phyloP scores from a whole-genome alignment of 176 grass and related monocot species.

The Oropetium thomaeum region DNA sequence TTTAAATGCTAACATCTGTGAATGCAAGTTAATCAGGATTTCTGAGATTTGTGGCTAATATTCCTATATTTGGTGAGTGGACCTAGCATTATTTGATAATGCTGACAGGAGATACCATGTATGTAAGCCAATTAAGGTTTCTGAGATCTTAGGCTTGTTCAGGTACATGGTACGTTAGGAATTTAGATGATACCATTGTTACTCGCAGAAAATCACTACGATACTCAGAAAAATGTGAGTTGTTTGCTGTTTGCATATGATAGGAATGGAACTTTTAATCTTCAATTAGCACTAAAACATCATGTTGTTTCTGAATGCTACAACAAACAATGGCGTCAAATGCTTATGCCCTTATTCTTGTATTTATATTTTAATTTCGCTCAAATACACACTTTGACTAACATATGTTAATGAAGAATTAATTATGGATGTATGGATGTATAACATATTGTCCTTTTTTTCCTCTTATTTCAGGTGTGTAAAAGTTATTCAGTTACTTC shows the following conservation, averaged over 20 bases:
- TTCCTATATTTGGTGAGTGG: not conserved
- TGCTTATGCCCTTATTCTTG: no score
- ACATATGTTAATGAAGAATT: not conserved
- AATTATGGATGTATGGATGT: not conserved
- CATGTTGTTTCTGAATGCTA: not conserved
- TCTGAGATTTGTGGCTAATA: not conserved
- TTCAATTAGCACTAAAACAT: not conserved
- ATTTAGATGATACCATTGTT: not conserved
- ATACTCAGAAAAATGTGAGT: not conserved
- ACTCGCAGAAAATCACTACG: not conserved
- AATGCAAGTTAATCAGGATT: not conserved
- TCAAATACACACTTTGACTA: not conserved
- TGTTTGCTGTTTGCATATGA: not conserved
- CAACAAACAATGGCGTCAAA: not conserved
- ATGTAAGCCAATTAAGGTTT: not conserved
- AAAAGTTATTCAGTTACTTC: conserved; percentile 52
- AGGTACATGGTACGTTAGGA: not conserved
- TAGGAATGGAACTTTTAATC: not conserved
- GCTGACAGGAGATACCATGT: not conserved
- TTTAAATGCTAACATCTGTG: not conserved
- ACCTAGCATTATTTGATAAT: not conserved
- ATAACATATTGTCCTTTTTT: not conserved
- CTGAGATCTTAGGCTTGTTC: not conserved
- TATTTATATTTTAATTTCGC: no score
- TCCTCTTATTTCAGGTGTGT: conserved; percentile 40